Evolutionary conservation across 495 filamentous ascomycete species (phyloP).

Genomic region (Hyaloscypha hepaticicola): DNA sequence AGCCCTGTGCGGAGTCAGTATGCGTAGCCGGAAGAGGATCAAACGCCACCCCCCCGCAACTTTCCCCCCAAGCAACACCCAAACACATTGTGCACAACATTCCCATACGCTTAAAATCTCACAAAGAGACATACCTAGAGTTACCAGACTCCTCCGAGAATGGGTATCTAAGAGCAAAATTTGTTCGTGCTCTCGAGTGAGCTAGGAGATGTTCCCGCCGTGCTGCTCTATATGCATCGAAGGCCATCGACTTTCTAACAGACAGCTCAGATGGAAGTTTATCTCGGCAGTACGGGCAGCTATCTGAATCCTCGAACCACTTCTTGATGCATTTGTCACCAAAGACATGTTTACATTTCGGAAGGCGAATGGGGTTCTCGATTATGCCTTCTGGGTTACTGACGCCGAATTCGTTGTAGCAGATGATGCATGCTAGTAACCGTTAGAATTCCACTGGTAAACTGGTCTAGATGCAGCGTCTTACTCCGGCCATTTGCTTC

Average conservation of each 20-base stretch:
- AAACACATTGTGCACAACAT: too few relatives aligned
- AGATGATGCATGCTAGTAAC: slow-evolving; percentile 50
- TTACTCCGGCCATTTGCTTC: slow-evolving; percentile 48
- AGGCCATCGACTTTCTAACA: slow-evolving; percentile 6
- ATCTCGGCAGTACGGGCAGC: slow-evolving; percentile 57
- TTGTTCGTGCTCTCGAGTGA: slow-evolving; percentile 4
- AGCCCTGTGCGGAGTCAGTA: background rate
- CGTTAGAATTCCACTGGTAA: slow-evolving; percentile 18
- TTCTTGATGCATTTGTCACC: slow-evolving; percentile 60
- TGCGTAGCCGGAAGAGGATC: too few relatives aligned
- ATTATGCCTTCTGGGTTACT: slow-evolving; percentile 50
- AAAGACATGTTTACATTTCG: slow-evolving; percentile 58
- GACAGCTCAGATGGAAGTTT: slow-evolving; percentile 51
- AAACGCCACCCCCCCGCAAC: too few relatives aligned
- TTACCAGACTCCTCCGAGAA: slow-evolving; percentile 9
- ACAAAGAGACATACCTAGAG: slow-evolving; percentile 3
- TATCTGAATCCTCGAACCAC: slow-evolving; percentile 59
- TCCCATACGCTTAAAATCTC: background rate
- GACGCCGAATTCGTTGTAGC: slow-evolving; percentile 55
- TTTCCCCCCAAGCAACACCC: too few relatives aligned
- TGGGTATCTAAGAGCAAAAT: background rate
- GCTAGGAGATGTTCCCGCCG: slow-evolving; percentile 12
- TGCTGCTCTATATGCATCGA: slow-evolving; percentile 13
- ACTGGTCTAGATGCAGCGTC: slow-evolving; percentile 15
- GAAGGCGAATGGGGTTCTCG: slow-evolving; percentile 50